phyloP scores from a whole-genome alignment of 331 rosid species.

The Dryas integrifolia region DNA sequence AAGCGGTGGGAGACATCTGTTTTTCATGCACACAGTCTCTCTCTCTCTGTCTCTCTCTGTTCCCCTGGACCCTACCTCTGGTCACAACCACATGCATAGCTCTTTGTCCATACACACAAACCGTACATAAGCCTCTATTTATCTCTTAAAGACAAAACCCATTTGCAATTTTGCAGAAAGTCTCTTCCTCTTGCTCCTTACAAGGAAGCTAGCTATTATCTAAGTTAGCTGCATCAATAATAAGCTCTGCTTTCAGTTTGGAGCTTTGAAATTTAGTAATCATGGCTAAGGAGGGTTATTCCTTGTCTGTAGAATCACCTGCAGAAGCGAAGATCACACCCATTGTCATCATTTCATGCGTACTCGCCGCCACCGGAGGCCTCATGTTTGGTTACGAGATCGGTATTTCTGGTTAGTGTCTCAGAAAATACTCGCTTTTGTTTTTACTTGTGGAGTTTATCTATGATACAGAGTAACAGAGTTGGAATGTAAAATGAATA shows the following conservation, averaged over 20 bases:
- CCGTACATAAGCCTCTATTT: too few species aligned
- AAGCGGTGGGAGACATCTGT: too few species aligned
- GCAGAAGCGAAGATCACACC: conserved; percentile 54
- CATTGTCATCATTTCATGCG: conserved; percentile 53
- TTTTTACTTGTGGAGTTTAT: too few species aligned
- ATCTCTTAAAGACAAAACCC: too few species aligned
- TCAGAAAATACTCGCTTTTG: background rate
- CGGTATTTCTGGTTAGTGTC: conserved; percentile 56
- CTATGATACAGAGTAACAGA: too few species aligned
- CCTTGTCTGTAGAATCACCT: conserved; percentile 27
- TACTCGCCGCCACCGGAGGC: conserved; percentile 66
- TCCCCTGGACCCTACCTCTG: too few species aligned
- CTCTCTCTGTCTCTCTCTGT: too few species aligned
- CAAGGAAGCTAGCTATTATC: background rate
- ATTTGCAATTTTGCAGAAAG: background rate
- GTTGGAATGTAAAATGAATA: too few species aligned
- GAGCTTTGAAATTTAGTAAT: background rate
- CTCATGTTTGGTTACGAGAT: conserved; percentile 81
- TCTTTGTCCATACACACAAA: too few species aligned
- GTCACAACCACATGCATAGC: too few species aligned
- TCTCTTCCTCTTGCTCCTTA: background rate
- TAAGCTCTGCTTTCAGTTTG: background rate
- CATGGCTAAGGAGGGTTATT: conserved; percentile 6
- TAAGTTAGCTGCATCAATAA: background rate
- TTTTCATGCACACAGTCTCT: too few species aligned